Conservation (phyloP, 148 eudicot species). For the Rhododendron mucronatum region DNA sequence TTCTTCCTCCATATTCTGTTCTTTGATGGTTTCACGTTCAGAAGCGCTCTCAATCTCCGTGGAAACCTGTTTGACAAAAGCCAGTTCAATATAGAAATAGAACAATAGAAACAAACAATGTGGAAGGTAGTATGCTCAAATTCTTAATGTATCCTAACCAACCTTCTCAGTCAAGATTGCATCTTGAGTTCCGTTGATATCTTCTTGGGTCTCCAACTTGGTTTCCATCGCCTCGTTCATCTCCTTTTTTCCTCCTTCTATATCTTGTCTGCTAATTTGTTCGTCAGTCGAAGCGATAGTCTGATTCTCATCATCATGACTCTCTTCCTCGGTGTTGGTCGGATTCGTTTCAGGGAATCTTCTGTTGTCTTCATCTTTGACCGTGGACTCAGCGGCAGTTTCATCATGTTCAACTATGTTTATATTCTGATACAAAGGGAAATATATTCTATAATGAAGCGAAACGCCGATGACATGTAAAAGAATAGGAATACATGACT, state of each 20-base stretch:
- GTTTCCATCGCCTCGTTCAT: neutral
- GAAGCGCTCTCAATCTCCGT: neutral
- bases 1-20: neutral
- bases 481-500: no score
- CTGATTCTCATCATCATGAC: neutral
- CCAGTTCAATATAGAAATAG: neutral
- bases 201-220: neutral
- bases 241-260: neutral
- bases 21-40: constrained; percentile 10
- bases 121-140: neutral
- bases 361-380: neutral
- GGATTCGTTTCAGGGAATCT: neutral
- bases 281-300: neutral
- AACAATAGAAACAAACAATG: no score
- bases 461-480: no score
- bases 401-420: constrained; percentile 13
- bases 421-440: no score
- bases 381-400: neutral
- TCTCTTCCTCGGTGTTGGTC: neutral
- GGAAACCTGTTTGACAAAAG: constrained; percentile 8
- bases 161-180: neutral
- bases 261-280: neutral
- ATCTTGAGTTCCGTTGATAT: neutral
- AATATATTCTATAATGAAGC: no score
- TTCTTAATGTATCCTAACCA: neutral